phyloP scores from a whole-genome alignment of 768 basidiomycete species.

The Wakefieldia striispora region DNA sequence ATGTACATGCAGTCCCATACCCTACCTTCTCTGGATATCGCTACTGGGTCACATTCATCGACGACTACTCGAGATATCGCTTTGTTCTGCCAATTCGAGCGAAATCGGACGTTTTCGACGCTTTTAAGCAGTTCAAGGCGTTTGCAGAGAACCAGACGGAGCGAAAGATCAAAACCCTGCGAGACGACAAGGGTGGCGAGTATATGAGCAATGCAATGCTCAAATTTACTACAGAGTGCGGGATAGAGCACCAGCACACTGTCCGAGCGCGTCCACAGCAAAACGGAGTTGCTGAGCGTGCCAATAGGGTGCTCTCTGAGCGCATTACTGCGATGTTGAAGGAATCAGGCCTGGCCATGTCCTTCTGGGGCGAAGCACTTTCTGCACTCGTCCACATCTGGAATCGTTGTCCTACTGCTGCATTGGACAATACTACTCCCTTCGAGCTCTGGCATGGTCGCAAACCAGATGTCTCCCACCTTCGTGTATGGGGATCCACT shows the following conservation, averaged over 20 bases:
- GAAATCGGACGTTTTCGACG: no score
- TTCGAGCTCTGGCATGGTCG: background rate
- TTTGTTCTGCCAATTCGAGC: no score
- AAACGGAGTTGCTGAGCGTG: no score
- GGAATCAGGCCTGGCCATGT: background rate
- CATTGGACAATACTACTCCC: background rate
- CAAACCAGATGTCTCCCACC: background rate
- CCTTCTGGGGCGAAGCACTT: no score
- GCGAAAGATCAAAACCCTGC: slow-evolving; percentile 12
- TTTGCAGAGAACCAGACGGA: slow-evolving; percentile 13
- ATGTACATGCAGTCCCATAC: no score
- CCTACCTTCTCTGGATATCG: no score
- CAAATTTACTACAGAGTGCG: background rate
- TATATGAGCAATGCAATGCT: slow-evolving; percentile 30
- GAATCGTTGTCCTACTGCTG: background rate
- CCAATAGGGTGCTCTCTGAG: no score
- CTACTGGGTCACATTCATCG: no score
- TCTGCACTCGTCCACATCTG: no score
- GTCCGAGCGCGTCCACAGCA: no score
- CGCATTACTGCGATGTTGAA: background rate
- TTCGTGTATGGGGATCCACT: background rate
- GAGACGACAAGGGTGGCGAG: slow-evolving; percentile 32
- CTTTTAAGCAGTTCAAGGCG: no score
- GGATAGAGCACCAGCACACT: background rate
- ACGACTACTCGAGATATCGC: no score